phyloP scores from a whole-genome alignment of 176 grass and related monocot genomes.

The Avena atlantica region DNA sequence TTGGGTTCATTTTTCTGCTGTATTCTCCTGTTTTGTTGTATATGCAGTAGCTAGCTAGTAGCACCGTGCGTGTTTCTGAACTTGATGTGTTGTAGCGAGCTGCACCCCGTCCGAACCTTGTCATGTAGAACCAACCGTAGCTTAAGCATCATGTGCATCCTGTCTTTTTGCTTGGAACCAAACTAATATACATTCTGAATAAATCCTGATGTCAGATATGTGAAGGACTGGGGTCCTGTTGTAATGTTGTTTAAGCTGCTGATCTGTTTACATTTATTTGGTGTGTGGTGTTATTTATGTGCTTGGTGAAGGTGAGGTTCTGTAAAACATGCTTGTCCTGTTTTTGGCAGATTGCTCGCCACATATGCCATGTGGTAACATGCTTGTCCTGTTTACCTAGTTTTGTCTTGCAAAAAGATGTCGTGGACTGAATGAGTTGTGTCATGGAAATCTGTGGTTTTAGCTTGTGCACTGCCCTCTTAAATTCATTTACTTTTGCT shows the following conservation, averaged over 20 bases:
- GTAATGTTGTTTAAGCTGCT: slow-evolving; percentile 22
- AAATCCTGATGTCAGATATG: slow-evolving; percentile 38
- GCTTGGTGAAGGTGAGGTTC: neutral
- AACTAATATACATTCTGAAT: slow-evolving; percentile 38
- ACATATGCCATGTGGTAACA: too few relatives aligned
- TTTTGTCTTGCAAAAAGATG: neutral
- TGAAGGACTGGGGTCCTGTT: neutral
- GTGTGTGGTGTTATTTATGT: neutral
- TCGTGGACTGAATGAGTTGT: neutral
- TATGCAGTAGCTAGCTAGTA: slow-evolving; percentile 48
- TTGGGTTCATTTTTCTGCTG: slow-evolving; percentile 19
- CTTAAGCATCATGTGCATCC: slow-evolving; percentile 42
- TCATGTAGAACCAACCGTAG: slow-evolving; percentile 47
- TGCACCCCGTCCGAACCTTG: slow-evolving; percentile 22
- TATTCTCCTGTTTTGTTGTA: slow-evolving; percentile 54
- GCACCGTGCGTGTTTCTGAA: slow-evolving; percentile 39
- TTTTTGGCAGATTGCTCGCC: too few relatives aligned
- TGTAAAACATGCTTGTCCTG: neutral
- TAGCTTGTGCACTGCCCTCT: neutral
- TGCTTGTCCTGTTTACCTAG: neutral
- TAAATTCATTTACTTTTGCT: neutral
- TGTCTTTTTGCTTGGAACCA: slow-evolving; percentile 31
- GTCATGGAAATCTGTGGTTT: neutral
- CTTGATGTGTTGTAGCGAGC: slow-evolving; percentile 30
- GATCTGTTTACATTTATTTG: neutral